Evolutionary conservation across 495 filamentous ascomycete genomes (phyloP), one percentile per base, ranked within the genome.

Genomic region (Talaromyces thailandensis): DNA sequence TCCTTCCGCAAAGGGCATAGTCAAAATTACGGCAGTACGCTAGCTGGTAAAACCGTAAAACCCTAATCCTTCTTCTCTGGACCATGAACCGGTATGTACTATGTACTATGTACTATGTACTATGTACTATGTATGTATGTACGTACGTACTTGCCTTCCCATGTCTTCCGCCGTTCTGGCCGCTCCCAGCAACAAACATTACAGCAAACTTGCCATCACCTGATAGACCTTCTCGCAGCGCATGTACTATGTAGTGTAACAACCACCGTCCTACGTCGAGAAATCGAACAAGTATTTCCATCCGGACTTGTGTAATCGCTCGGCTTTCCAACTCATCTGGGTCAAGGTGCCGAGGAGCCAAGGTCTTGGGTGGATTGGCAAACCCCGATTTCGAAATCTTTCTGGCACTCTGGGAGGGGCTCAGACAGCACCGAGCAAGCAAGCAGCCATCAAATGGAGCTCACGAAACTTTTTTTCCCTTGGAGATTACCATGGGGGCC

Each of bases 281-380:
- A 48, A 2, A 21, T n/a, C 16, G 8, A 1, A 21, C 5, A 6
- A 55, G 25, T 26, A 25, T n/a, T 26, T 29, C 23, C 7, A 25
- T 28, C 12, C 26, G 14, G 11, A 55, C 24, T 25, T 14, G 23
- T 5, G n/a, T 55, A 18, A 55, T 55, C 24, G 51, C 51, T 55
- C 51, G 51, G 51, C 51, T 16, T 28, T 55, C 23, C 51, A 28
- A 26, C 51, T 55, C 51, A 25, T 55, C 26, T 25, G 26, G 51
- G 51, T 55, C 14, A 55, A 25, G 23, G n/a, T 55, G 51, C 51
- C 51, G 51, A 29, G 26, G 21, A 55, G 23, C 51, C 51, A 55
- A 55, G 51, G 51, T 55, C 51, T 55, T 55, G 50, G 50, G 50
- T 25, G 50, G 50, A 21, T 53, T 53, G 51, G 51, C 51, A 55